phyloP scores from a whole-genome alignment of 208 protist genomes.

The Vickermania ingenoplastis region DNA sequence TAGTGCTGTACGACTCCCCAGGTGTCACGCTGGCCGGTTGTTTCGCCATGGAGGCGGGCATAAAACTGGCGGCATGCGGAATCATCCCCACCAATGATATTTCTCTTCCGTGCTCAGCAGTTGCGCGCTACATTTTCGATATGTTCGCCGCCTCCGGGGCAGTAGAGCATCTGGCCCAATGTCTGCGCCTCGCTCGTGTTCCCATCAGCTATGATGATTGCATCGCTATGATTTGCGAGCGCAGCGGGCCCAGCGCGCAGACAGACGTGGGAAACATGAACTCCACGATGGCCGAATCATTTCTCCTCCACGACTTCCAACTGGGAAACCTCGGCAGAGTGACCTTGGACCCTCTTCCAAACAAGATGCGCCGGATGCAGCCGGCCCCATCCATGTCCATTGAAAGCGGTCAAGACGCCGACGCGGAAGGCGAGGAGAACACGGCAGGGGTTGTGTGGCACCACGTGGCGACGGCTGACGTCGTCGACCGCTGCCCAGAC shows the following conservation, averaged over 20 bases:
- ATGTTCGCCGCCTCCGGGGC: constrained; percentile 49
- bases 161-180: constrained; percentile 76
- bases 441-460: constrained; percentile 22
- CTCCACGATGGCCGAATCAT: constrained; percentile 49
- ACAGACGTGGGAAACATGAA: constrained; percentile 78
- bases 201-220: constrained; percentile 87
- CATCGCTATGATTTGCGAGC: constrained; percentile 82
- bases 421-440: background rate
- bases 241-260: constrained; percentile 71
- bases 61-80: constrained; percentile 77
- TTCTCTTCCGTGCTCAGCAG: constrained; percentile 46
- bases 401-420: background rate
- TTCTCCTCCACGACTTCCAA: constrained; percentile 83
- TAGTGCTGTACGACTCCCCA: constrained; percentile 85
- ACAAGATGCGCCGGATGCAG: constrained; percentile 20
- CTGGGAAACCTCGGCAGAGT: constrained; percentile 70
- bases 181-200: constrained; percentile 66
- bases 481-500: constrained; percentile 64
- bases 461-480: constrained; percentile 64
- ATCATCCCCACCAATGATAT: constrained; percentile 81
- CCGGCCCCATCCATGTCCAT: background rate
- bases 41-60: constrained; percentile 76
- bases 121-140: constrained; percentile 81
- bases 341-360: constrained; percentile 76
- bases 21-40: constrained; percentile 80